Evolutionary conservation across 345 rosid genomes (phyloP), one percentile per base, ranked within the genome.

Genomic region (Hypericum androsaemum): DNA sequence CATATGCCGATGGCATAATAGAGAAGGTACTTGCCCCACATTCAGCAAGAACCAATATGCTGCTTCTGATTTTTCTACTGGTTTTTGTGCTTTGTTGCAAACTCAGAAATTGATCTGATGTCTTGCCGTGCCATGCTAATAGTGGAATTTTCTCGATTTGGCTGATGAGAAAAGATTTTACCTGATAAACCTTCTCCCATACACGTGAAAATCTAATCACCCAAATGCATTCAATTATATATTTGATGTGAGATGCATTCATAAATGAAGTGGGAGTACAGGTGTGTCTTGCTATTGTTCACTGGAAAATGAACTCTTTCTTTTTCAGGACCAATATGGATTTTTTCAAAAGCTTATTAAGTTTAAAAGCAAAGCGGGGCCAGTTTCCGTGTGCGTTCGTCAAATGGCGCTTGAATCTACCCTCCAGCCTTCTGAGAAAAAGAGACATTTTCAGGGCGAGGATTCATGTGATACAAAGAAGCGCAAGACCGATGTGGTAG

Each of bases 271-370:
- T 48, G 49, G 40, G 40, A 48, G 47, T 63, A n/a, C n/a, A n/a
- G n/a, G n/a, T n/a, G n/a, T n/a, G n/a, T n/a, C n/a, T n/a, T n/a
- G n/a, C n/a, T n/a, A n/a, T n/a, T n/a, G n/a, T n/a, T n/a, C n/a
- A n/a, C n/a, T n/a, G n/a, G n/a, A n/a, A n/a, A n/a, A n/a, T n/a
- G n/a, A n/a, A n/a, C n/a, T n/a, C 22, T 54, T 1, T 51, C 68
- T 7, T 65, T 65, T 43, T 12, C 68, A 90, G 98, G 98, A 90
- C 63, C 61, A 65, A 8, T 40, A 3, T 37, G 98, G 96, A 5
- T 71, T 69, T 42, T 74, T 71, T 2, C 89, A 87, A 64, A 90
- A 90, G 57, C 58, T 69, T 53, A 65, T 76, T 13, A 50, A 17
- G 47, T 62, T 79, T 51, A 53, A 65, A 59, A 57, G 66, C 43